Conservation (phyloP, 768 basidiomycete genomes). For the Mycena belliarum region DNA sequence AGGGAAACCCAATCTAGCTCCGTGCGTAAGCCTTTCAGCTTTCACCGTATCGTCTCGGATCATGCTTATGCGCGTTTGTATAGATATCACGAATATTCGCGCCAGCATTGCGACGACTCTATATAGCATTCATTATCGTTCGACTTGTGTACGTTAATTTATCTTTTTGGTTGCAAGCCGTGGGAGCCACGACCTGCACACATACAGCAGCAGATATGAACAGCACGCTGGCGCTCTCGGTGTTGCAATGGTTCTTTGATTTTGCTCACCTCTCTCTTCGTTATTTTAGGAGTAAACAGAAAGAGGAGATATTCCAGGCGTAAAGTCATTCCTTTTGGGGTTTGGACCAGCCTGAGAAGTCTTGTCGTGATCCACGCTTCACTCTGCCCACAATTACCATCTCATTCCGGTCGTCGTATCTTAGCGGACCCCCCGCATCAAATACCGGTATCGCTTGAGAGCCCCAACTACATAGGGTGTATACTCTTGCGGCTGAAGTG, state of each 20-base stretch:
- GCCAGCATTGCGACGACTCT: constrained; percentile 2
- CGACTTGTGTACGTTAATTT: constrained; percentile 13
- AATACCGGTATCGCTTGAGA: background rate
- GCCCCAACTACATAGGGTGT: background rate
- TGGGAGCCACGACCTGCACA: constrained; percentile 14
- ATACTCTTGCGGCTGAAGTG: background rate
- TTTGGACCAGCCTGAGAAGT: constrained; percentile 5
- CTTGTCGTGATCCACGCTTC: constrained; percentile 17
- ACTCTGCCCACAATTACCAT: constrained; percentile 2
- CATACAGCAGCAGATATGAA: constrained; percentile 5
- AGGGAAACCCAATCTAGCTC: background rate
- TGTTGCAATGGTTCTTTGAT: constrained; percentile 3
- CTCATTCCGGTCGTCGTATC: constrained; percentile 15
- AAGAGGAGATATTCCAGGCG: constrained; percentile 2
- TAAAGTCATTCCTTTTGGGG: constrained; percentile 23
- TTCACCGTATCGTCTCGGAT: constrained; percentile 5
- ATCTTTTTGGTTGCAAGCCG: constrained; percentile 3
- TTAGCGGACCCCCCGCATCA: background rate
- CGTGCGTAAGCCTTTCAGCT: constrained; percentile 3
- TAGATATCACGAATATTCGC: constrained; percentile 7
- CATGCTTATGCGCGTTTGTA: constrained; percentile 13
- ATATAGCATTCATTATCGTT: constrained; percentile 10
- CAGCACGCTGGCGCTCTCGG: constrained; percentile 20
- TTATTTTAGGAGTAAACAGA: constrained; percentile 16
- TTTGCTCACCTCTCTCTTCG: constrained; percentile 15